phyloP scores from a whole-genome alignment of 441 rosid genomes.

The Syzygium syzygioides region DNA sequence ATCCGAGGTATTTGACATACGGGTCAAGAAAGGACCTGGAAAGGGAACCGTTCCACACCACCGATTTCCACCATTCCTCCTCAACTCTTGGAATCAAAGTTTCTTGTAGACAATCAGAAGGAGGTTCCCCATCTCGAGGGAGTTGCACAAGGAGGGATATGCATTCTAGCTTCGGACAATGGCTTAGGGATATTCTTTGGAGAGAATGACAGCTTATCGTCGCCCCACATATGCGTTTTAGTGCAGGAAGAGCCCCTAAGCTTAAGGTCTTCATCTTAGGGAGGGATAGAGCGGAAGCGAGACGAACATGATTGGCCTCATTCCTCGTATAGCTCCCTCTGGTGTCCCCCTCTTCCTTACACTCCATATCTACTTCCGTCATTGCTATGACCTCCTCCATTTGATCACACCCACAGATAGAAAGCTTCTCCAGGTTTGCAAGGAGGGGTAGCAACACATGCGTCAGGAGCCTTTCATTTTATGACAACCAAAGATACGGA shows the following conservation, averaged over 20 bases:
- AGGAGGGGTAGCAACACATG: neutral
- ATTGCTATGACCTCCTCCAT: constrained; percentile 11
- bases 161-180: neutral
- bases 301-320: neutral
- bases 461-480: constrained; percentile 12
- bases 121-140: neutral
- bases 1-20: accelerated
- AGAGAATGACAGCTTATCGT: constrained; percentile 8
- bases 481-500: accelerated
- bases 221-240: constrained; percentile 7
- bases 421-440: neutral
- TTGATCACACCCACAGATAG: accelerated
- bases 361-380: neutral
- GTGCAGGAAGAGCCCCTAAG: accelerated
- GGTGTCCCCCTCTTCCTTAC: neutral
- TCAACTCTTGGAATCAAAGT: neutral
- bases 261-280: neutral
- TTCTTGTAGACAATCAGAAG: neutral
- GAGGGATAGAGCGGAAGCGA: neutral
- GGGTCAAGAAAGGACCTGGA: neutral
- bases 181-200: accelerated
- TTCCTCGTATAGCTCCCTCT: neutral
- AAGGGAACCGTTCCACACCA: neutral
- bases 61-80: accelerated
- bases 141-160: neutral